These are phyloP conservation scores for Chlamydomonas sp. DNA, from an alignment of 139 green algal genomes.

Conservation along the genomic window DNA sequence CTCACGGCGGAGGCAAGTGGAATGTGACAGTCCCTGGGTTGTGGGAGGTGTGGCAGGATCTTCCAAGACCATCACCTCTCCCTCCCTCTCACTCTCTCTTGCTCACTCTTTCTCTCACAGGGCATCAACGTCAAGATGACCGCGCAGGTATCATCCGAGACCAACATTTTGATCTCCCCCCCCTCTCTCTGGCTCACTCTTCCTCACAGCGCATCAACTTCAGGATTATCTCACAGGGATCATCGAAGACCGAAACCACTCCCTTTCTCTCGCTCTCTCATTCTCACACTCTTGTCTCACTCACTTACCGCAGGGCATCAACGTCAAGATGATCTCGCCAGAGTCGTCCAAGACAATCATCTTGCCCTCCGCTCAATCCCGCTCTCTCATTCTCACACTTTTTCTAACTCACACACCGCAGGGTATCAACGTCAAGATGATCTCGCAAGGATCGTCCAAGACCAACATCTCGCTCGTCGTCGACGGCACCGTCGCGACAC, in stretches of 20 bases:
- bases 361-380: constrained; percentile 7
- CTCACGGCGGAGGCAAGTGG: too few relatives aligned
- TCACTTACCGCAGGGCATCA: constrained; percentile 38
- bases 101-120: too few relatives aligned
- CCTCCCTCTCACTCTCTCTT: too few relatives aligned
- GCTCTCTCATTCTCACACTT: constrained; percentile 18
- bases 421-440: constrained; percentile 82
- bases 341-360: constrained; percentile 84
- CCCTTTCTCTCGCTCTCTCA: too few relatives aligned
- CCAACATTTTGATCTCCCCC: not conserved
- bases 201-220: constrained; percentile 61
- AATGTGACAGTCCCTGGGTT: too few relatives aligned
- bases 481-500: constrained; percentile 34
- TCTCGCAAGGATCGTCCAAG: constrained; percentile 75
- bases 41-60: too few relatives aligned
- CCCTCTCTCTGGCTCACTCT: not conserved
- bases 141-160: too few relatives aligned
- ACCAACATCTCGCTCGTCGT: constrained; percentile 87
- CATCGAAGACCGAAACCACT: too few relatives aligned
- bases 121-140: too few relatives aligned
- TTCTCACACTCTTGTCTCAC: too few relatives aligned
- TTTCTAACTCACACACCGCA: constrained; percentile 5
- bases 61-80: too few relatives aligned
- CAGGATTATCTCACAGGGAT: constrained; percentile 85
- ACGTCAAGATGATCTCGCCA: constrained; percentile 85